Evolutionary conservation across 306 rosid genomes (phyloP).

Genomic region (Rubus parviflorus): DNA sequence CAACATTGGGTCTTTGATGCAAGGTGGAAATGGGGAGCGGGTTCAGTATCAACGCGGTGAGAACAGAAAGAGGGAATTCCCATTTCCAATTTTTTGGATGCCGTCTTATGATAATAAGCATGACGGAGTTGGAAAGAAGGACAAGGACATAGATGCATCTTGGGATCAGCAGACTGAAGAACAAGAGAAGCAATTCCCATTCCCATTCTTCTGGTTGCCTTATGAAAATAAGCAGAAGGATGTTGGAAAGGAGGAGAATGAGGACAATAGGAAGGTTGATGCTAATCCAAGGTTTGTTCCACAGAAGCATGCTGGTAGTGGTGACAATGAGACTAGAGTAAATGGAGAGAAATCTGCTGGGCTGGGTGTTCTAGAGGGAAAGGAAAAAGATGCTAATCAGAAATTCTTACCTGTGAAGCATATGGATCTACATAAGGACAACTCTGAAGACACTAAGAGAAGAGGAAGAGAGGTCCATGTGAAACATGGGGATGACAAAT

Average conservation of each 20-base stretch:
- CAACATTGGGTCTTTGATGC: slow-evolving; percentile 16
- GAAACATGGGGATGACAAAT: slow-evolving; percentile 27
- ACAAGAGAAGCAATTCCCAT: slow-evolving; percentile 37
- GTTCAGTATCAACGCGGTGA: slow-evolving; percentile 14
- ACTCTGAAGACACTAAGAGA: slow-evolving; percentile 19
- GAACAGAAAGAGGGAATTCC: slow-evolving; percentile 30
- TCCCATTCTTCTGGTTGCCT: slow-evolving; percentile 71
- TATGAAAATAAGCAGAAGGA: slow-evolving; percentile 35
- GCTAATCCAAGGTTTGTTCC: slow-evolving; percentile 28
- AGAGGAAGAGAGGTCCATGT: slow-evolving; percentile 24
- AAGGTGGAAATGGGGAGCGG: slow-evolving; percentile 33
- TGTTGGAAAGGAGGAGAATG: slow-evolving; percentile 18
- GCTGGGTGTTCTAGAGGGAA: background rate
- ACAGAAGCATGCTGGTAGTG: slow-evolving; percentile 13
- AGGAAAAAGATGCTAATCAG: slow-evolving; percentile 18
- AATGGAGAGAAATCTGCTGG: slow-evolving; percentile 13
- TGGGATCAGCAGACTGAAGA: slow-evolving; percentile 17
- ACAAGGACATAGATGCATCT: slow-evolving; percentile 18
- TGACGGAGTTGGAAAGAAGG: slow-evolving; percentile 39
- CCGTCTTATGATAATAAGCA: slow-evolving; percentile 40
- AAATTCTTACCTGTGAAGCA: slow-evolving; percentile 46
- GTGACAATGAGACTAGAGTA: background rate
- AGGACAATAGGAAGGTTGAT: slow-evolving; percentile 15
- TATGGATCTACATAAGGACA: slow-evolving; percentile 26
- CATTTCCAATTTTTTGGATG: slow-evolving; percentile 68